Conservation (phyloP, 148 eudicot genomes). For the Camellia sinensis region DNA sequence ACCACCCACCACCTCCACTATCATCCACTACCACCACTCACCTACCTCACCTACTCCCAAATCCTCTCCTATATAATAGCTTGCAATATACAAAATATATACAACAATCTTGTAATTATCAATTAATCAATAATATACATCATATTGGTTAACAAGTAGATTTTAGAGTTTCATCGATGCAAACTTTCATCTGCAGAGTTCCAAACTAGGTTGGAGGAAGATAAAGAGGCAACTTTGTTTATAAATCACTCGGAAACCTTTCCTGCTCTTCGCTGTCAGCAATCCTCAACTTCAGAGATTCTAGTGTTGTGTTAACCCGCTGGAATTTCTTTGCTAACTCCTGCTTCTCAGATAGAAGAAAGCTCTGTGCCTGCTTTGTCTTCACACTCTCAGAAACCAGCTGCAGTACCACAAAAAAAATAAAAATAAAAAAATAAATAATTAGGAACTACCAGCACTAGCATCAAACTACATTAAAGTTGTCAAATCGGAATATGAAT, state of each 20-base stretch:
- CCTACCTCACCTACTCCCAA: too few relatives aligned
- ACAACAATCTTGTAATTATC: too few relatives aligned
- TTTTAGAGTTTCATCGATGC: constrained; percentile 49
- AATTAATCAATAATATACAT: too few relatives aligned
- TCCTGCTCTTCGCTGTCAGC: constrained; percentile 71
- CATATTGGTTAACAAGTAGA: too few relatives aligned
- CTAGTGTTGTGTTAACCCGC: constrained; percentile 47
- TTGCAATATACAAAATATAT: too few relatives aligned
- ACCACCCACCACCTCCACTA: too few relatives aligned
- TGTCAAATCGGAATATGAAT: too few relatives aligned
- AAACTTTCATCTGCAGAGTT: constrained; percentile 63
- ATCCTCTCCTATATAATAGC: too few relatives aligned
- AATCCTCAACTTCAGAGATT: constrained; percentile 49
- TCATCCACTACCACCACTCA: too few relatives aligned
- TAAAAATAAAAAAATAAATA: neutral
- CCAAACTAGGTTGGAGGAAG: neutral
- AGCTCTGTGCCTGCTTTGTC: constrained; percentile 65
- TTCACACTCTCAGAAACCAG: constrained; percentile 92
- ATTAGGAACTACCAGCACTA: neutral
- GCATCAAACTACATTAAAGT: neutral
- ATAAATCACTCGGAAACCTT: constrained; percentile 7
- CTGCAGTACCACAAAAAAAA: constrained; percentile 23
- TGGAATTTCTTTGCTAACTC: constrained; percentile 52
- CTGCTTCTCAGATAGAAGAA: constrained; percentile 62
- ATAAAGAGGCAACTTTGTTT: neutral